These are phyloP conservation scores for Saccharomycopsis schoenii DNA, from an alignment of 805 yeast genomes.

Conservation along the genomic window DNA sequence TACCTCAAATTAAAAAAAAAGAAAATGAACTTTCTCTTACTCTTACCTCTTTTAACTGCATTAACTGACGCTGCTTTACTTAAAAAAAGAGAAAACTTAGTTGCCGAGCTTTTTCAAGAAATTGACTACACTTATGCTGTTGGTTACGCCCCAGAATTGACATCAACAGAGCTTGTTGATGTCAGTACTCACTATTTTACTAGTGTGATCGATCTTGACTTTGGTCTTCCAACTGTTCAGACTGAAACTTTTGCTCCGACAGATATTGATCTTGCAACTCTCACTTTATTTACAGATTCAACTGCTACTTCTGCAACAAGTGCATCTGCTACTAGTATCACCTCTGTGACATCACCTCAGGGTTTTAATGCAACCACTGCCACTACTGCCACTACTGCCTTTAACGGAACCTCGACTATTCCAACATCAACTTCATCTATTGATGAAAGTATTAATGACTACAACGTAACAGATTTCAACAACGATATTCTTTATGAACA, in stretches of 20 bases:
- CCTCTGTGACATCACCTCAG: neutral
- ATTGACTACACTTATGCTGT: neutral
- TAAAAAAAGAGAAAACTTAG: neutral
- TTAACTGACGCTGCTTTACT: neutral
- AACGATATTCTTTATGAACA: slow-evolving; percentile 45
- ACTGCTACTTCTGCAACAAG: slow-evolving; percentile 21
- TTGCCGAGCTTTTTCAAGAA: neutral
- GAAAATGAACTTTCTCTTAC: neutral
- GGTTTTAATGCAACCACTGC: slow-evolving; percentile 11
- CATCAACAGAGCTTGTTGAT: neutral
- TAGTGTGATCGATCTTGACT: slow-evolving; percentile 7
- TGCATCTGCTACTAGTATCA: slow-evolving; percentile 16
- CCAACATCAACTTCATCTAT: slow-evolving; percentile 11
- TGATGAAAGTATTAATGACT: slow-evolving; percentile 17
- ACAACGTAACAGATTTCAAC: slow-evolving; percentile 21
- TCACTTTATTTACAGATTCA: slow-evolving; percentile 10
- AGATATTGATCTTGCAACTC: slow-evolving; percentile 20
- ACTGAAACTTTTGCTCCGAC: slow-evolving; percentile 18
- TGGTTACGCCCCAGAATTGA: neutral
- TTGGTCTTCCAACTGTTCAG: slow-evolving; percentile 11
- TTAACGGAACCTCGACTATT: slow-evolving; percentile 21
- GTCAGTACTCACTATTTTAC: slow-evolving; percentile 15
- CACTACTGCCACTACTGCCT: slow-evolving; percentile 15
- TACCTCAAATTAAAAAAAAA: neutral
- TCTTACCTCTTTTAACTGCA: neutral